These are phyloP conservation scores for Pythium sp. DNA, from an alignment of 352 stramenopile species.

Conservation along the genomic window DNA sequence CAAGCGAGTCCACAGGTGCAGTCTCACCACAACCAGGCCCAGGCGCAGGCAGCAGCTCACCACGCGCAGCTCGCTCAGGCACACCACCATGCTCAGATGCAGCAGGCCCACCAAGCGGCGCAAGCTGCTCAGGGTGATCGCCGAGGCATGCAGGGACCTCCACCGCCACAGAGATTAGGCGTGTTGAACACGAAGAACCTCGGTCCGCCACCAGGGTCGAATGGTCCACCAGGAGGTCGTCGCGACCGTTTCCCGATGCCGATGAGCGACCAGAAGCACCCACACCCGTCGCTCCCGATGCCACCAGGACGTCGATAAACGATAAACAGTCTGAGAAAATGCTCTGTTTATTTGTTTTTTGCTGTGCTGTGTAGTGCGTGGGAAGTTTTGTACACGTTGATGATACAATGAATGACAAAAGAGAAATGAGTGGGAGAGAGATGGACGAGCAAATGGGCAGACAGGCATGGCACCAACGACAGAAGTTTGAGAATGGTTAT, in stretches of 20 bases:
- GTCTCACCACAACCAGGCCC: background rate
- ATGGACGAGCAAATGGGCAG: background rate
- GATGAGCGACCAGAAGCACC: background rate
- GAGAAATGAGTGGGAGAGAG: background rate
- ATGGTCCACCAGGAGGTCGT: background rate
- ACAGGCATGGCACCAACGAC: background rate
- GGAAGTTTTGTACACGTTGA: background rate
- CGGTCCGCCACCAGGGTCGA: background rate
- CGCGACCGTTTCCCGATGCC: background rate
- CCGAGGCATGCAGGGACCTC: background rate
- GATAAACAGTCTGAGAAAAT: background rate
- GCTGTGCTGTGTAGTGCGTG: background rate
- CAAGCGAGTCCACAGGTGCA: background rate
- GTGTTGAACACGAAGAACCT: background rate
- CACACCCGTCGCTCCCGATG: background rate
- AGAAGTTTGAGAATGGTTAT: background rate
- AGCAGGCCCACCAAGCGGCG: background rate
- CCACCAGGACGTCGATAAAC: background rate
- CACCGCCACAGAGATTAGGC: background rate
- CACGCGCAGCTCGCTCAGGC: background rate
- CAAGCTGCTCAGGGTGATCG: background rate
- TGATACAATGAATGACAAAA: background rate
- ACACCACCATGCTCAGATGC: background rate
- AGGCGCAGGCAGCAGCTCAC: background rate
- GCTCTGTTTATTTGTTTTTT: background rate